Conservation (phyloP, 1,284 basidiomycete species). For the Mycena citricolor region DNA sequence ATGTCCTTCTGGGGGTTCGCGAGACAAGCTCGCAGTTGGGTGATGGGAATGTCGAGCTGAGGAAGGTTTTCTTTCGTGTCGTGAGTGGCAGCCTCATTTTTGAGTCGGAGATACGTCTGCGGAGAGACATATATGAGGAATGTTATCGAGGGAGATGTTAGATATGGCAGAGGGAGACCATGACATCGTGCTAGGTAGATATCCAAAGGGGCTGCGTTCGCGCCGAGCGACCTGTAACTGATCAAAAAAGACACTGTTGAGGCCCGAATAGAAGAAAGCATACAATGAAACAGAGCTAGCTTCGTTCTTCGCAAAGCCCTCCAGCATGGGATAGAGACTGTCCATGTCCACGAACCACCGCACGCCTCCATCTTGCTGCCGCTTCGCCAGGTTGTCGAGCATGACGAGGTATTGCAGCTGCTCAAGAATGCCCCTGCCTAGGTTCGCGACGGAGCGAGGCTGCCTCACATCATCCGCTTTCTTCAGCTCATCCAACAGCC, state of each 20-base stretch:
- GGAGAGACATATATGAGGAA: constrained; percentile 73
- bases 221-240: constrained; percentile 37
- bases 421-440: constrained; percentile 48
- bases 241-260: neutral
- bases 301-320: constrained; percentile 53
- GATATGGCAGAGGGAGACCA: constrained; percentile 66
- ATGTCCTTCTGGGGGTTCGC: constrained; percentile 43
- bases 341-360: constrained; percentile 73
- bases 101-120: constrained; percentile 59
- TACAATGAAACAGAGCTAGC: constrained; percentile 53
- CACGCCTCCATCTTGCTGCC: constrained; percentile 19
- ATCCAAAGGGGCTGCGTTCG: constrained; percentile 54
- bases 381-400: constrained; percentile 31
- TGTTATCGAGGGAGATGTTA: constrained; percentile 63
- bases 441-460: constrained; percentile 46
- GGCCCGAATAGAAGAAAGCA: constrained; percentile 17
- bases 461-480: constrained; percentile 51
- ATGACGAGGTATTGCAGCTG: constrained; percentile 70
- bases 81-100: constrained; percentile 37
- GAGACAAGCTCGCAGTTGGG: constrained; percentile 49
- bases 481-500: constrained; percentile 62
- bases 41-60: constrained; percentile 52
- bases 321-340: constrained; percentile 47
- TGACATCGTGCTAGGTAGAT: constrained; percentile 64
- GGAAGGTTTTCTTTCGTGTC: constrained; percentile 31